Percentiles rank a stretch among this genome's conserved stretches.
These are phyloP conservation scores for Decorospora gaudefroyi DNA, from an alignment of 2,329 filamentous ascomycete genomes.

Conservation along the genomic window DNA sequence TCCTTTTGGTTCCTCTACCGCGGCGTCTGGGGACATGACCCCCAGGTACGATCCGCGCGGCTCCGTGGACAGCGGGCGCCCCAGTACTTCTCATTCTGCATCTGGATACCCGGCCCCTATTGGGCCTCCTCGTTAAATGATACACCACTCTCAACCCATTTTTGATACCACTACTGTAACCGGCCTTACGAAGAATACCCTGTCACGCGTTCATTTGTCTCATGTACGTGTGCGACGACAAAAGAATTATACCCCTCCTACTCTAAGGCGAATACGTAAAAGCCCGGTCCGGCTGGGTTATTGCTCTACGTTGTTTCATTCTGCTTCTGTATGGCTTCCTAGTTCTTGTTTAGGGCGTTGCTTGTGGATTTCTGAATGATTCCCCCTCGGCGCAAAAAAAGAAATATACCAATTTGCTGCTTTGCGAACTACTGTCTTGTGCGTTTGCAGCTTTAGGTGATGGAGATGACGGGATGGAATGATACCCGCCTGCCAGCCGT, in stretches of 20 bases:
- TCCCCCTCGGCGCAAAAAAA: constrained; percentile 50
- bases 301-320: constrained; percentile 29
- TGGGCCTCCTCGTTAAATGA: constrained; percentile 82
- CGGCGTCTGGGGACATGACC: constrained; percentile 74
- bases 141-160: constrained; percentile 37
- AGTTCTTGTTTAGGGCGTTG: constrained; percentile 25
- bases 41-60: constrained; percentile 81
- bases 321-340: constrained; percentile 15
- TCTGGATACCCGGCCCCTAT: constrained; percentile 94
- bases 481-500: constrained; percentile 28
- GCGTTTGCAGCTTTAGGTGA: constrained; percentile 1
- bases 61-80: constrained; percentile 88
- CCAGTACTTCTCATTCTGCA: constrained; percentile 94
- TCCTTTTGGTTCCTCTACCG: constrained; percentile 59
- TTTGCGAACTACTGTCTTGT: constrained; percentile 22
- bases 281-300: constrained; percentile 40
- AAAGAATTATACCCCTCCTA: constrained; percentile 49
- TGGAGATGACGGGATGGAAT: constrained; percentile 18
- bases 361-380: constrained; percentile 43
- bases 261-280: constrained; percentile 44
- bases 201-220: constrained; percentile 33
- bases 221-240: constrained; percentile 41
- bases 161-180: constrained; percentile 39
- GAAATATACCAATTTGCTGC: constrained; percentile 52
- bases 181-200: constrained; percentile 48